Evolutionary conservation across 2,329 filamentous ascomycete species (phyloP).

Genomic region (Penicillium sp.): DNA sequence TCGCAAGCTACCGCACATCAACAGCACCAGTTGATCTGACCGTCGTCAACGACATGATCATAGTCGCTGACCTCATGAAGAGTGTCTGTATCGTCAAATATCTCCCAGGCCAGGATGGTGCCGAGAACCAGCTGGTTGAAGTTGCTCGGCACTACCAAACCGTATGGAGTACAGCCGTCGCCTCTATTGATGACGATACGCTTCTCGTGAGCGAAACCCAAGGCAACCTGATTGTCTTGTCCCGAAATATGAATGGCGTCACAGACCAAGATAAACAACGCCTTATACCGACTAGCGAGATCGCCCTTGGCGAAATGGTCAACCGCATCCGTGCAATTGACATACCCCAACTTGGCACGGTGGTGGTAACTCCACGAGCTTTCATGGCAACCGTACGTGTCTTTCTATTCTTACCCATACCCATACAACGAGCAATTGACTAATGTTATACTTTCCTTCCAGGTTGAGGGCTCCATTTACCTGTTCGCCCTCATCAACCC

Average conservation of each 20-base stretch:
- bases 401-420: background rate
- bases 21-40: slow-evolving; percentile 81
- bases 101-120: slow-evolving; percentile 55
- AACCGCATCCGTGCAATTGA: slow-evolving; percentile 79
- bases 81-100: slow-evolving; percentile 79
- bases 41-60: slow-evolving; percentile 72
- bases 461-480: slow-evolving; percentile 90
- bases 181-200: slow-evolving; percentile 67
- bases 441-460: slow-evolving; percentile 1
- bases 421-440: background rate
- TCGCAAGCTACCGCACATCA: slow-evolving; percentile 75
- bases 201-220: slow-evolving; percentile 85
- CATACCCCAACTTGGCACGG: slow-evolving; percentile 62
- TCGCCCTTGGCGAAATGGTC: slow-evolving; percentile 88
- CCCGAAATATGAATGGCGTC: slow-evolving; percentile 69
- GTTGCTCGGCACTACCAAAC: slow-evolving; percentile 77
- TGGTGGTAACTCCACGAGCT: slow-evolving; percentile 74
- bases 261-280: slow-evolving; percentile 70
- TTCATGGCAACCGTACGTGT: slow-evolving; percentile 80
- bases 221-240: slow-evolving; percentile 82
- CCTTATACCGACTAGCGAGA: slow-evolving; percentile 73
- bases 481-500: slow-evolving; percentile 79
- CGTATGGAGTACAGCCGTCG: slow-evolving; percentile 77
- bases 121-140: slow-evolving; percentile 67
- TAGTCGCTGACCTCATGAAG: slow-evolving; percentile 91